Percentiles rank a stretch among this genome's conserved stretches.
Conservation (phyloP, 2,329 filamentous ascomycete genomes). For the Hymenoscyphus fraxineus region DNA sequence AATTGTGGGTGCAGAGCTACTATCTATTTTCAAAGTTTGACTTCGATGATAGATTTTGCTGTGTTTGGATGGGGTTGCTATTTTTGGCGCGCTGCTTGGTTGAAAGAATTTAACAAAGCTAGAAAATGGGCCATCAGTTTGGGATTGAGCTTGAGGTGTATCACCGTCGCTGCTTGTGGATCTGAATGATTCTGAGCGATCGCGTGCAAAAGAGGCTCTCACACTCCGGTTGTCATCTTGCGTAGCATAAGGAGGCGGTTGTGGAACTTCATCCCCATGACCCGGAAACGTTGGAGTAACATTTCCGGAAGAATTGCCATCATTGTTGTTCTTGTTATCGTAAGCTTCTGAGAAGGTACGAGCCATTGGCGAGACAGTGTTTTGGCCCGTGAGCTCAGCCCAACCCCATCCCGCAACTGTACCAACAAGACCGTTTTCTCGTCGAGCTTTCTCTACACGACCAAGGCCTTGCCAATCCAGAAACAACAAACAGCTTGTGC, state of each 20-base stretch:
- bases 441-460: conserved; percentile 86
- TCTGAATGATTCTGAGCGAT: conserved; percentile 19
- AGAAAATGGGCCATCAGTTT: conserved; percentile 48
- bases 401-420: conserved; percentile 92
- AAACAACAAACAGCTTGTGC: conserved; percentile 94
- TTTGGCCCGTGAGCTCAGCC: conserved; percentile 82
- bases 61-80: conserved; percentile 54
- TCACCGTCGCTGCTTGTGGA: conserved; percentile 22
- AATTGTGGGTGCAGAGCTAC: conserved; percentile 20
- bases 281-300: conserved; percentile 43
- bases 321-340: conserved; percentile 17
- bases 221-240: conserved; percentile 62
- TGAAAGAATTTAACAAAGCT: conserved; percentile 70
- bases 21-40: conserved; percentile 61
- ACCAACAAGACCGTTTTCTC: conserved; percentile 88
- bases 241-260: conserved; percentile 62
- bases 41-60: conserved; percentile 72
- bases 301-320: conserved; percentile 29
- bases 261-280: conserved; percentile 57
- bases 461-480: conserved; percentile 94
- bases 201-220: conserved; percentile 36
- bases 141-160: conserved; percentile 25
- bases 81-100: conserved; percentile 45
- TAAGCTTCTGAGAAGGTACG: conserved; percentile 23
- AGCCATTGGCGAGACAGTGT: conserved; percentile 35